Base-by-base conservation (phyloP, 495 filamentous ascomycete species). In the Penicillium manginii region DNA sequence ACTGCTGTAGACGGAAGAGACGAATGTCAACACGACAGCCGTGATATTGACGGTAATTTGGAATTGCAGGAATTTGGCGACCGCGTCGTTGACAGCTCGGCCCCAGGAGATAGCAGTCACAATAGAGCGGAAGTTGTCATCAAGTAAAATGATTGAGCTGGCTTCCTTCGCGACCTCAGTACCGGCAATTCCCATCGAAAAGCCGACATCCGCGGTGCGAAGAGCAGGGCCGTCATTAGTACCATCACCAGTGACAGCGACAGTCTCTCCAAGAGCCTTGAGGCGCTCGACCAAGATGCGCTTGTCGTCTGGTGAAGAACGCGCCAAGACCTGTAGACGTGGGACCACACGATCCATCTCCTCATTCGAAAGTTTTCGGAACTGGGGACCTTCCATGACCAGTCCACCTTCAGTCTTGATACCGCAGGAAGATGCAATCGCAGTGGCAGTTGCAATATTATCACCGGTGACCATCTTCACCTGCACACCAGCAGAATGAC, bases 121-220 rank as follows among this genome's bases (percentile, higher is more conserved):
- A 61, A 94, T 96, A 12, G 90, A 93, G 57, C 79, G 78, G 76
- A 96, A 96, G 74, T 96, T 94, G 69, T 96, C 91, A 67, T 96
- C 91, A 79, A 96, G 88, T 8, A 96, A 83, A 64, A 96, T 93
- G 60, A 96, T 96, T 17, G 90, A 91, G 50, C 91, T 94, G 9
- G 91, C 91, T 69, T 96, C 91, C 76, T 96, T 96, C 26, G 91
- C 91, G n/a, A 96, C 91, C 67, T 94, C 91, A 6, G 91, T 96
- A 37, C 91, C 91, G 47, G 90, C 84, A 60, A 94, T 92, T 47
- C 91, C 91, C 91, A 96, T 96, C 48, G 91, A 93, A 73, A 96
- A 96, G 17, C 91, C 91, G 45, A 96, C 89, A 69, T 96, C 91
- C 22, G 91, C 91, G 61, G 86, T 87, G 65, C 90, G 91, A 55